These are phyloP conservation scores for Trichoderma asperelloides DNA, from an alignment of 495 filamentous ascomycete species.

Conservation along the genomic window DNA sequence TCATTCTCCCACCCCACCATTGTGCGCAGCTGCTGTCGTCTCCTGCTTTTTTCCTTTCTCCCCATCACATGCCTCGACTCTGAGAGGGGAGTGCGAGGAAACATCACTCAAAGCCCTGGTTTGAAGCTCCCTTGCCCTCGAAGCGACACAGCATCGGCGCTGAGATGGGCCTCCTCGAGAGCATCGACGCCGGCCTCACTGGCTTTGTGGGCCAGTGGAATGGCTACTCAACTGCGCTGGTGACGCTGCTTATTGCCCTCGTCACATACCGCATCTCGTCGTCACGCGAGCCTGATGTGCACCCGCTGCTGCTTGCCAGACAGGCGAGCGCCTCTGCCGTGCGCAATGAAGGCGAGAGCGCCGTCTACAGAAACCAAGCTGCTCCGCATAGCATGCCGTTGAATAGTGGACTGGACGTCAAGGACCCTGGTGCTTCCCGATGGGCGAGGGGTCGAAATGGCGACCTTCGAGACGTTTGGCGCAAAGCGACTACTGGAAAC, in stretches of 20 bases:
- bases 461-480: conserved; percentile 91
- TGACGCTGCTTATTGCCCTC: conserved; percentile 46
- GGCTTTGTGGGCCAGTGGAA: conserved; percentile 71
- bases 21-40: not conserved
- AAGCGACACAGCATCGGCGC: not conserved
- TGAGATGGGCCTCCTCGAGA: conserved; percentile 42
- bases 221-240: conserved; percentile 56
- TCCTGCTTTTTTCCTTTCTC: not conserved
- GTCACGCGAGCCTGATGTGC: conserved; percentile 68
- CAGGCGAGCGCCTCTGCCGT: conserved; percentile 72
- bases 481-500: conserved; percentile 59
- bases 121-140: not conserved
- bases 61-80: not conserved
- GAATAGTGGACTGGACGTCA: conserved; percentile 73
- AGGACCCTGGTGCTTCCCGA: conserved; percentile 69
- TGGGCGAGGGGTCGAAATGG: conserved; percentile 78
- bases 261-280: conserved; percentile 44
- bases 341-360: conserved; percentile 73
- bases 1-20: not conserved
- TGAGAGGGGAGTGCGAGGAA: not conserved
- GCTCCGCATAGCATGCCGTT: conserved; percentile 81
- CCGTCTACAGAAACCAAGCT: conserved; percentile 69
- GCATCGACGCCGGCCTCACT: conserved; percentile 57
- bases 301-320: conserved; percentile 80
- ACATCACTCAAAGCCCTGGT: not conserved